Percentiles rank a stretch among this genome's conserved stretches.
Evolutionary conservation across 2,329 filamentous ascomycete genomes (phyloP).

Genomic region (Penicillium sclerotigenum): DNA sequence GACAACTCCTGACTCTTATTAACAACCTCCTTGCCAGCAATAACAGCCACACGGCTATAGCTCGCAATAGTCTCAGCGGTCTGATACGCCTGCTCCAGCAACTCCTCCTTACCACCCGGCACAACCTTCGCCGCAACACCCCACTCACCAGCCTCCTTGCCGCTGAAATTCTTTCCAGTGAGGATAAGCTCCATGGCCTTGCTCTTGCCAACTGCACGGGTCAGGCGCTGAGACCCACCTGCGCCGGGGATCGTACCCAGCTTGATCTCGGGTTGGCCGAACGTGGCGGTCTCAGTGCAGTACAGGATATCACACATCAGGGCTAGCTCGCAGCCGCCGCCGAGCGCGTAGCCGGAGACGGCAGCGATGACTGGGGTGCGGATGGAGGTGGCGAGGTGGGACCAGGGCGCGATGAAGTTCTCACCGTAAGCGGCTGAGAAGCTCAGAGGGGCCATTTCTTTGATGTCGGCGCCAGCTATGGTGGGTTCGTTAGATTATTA

Average conservation of each 20-base stretch:
- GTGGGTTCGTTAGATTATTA: constrained; percentile 1
- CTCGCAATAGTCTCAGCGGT: constrained; percentile 87
- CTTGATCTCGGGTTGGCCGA: constrained; percentile 97
- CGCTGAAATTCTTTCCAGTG: constrained; percentile 79
- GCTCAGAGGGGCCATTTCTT: constrained; percentile 92
- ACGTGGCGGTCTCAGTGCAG: constrained; percentile 79
- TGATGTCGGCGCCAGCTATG: constrained; percentile 88
- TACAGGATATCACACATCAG: constrained; percentile 98
- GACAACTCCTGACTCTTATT: constrained; percentile 96
- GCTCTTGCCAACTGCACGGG: constrained; percentile 75
- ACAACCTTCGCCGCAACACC: constrained; percentile 83
- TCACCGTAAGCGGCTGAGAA: constrained; percentile 83
- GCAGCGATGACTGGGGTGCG: constrained; percentile 95
- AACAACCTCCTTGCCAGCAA: constrained; percentile 94
- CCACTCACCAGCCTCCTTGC: constrained; percentile 82
- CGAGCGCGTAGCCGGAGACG: constrained; percentile 90
- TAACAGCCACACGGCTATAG: constrained; percentile 80
- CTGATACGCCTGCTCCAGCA: constrained; percentile 75
- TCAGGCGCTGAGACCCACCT: constrained; percentile 85
- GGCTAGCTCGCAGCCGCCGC: constrained; percentile 92
- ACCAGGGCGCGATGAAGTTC: constrained; percentile 96
- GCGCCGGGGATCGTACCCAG: constrained; percentile 88
- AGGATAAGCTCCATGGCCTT: constrained; percentile 89
- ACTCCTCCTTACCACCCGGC: constrained; percentile 67
- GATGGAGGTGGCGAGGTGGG: constrained; percentile 73